Base-by-base conservation (phyloP, 1,284 basidiomycete genomes). In the Microbotryum violaceum region DNA sequence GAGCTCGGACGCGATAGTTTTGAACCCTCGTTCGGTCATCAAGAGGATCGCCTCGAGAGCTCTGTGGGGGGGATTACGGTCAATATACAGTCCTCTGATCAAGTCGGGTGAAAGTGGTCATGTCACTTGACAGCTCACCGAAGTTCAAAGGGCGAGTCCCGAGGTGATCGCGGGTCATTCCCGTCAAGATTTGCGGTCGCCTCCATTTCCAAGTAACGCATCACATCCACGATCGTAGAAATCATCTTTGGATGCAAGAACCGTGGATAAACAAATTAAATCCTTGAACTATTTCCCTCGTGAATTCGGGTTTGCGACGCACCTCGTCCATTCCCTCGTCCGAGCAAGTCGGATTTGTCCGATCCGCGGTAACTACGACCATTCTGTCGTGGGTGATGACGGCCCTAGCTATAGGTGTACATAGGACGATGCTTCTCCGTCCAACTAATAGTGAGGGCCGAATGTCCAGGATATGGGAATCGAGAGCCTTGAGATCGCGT, bases 391-490 rank as follows among this genome's bases (percentile, higher is more conserved):
- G 44, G 4, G 63, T 31, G 47, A 67, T 65, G 58, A 67, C 61
- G 44, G 66, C 66, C 21, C 66, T 56, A 9, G 59, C 44, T 45
- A 67, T 54, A 5, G 66, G 63, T 2, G 63, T 56, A 51, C 63
- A 64, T 42, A 67, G 27, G 45, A 67, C 52, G 54, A 67, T 53
- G 4, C 61, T 59, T 0, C 48, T 25, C 3, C 48, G 31, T 44
- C 58, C 56, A 52, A 65, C 54, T 33, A 67, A 44, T 10, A 67
- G 54, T 6, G 60, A 60, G 3, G 66, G 66, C 7, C 61, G 60
- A 27, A 67, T 63, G 55, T 67, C 66, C 54, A 67, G 60, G 44
- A 67, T 58, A 58, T 67, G 66, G 0, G 63, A 57, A 49, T 67
- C 66, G 54, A 67, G 62, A 4, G 63, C 58, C 9, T 63, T 60